Evolutionary conservation across 2,329 filamentous ascomycete species (phyloP), one percentile per base, ranked within the genome.

Genomic region (Colletotrichum tanaceti): DNA sequence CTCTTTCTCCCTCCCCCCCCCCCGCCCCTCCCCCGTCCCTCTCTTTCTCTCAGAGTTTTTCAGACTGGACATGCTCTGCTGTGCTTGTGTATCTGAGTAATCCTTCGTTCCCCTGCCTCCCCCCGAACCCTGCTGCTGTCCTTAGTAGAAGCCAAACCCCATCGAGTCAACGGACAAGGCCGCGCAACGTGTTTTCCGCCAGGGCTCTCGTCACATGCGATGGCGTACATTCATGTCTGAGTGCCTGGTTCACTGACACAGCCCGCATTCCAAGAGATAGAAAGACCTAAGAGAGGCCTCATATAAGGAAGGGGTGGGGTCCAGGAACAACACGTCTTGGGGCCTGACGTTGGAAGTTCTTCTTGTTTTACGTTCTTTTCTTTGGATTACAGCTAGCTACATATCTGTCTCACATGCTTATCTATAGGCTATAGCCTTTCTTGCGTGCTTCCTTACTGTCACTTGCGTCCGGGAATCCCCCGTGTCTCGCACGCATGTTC

Each of bases 381-480:
- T 35, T 49, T 54, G 39, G 47, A 65, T 50, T 55, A 44, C 54
- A 64, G 47, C 47, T 38, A 43, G 55, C 50, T 35, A n/a, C n/a
- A n/a, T n/a, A n/a, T n/a, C n/a, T 68, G 65, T 65, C 65, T 68
- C 50, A 58, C 55, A 57, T 60, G 50, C 44, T 50, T 60, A 55
- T 65, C 65, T 65, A 60, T 24, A 65, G 49, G 60, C 65, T 65
- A 60, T 24, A 65, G 49, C 62, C 32, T 65, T 65, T 60, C 62
- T 68, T 65, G 55, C 50, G 43, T 65, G 49, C 55, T 65, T 61
- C 58, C 53, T 10, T n/a, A 22, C 46, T 54, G 41, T 44, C 22
- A 57, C 55, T 43, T 43, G 53, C 20, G 20, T 41, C 61, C 39
- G 24, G n/a, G 58, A 24, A 18, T 60, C 43, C n/a, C 32, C 55